Base-by-base conservation (phyloP, 768 basidiomycete species). In the Rhodotorula babjevae region DNA sequence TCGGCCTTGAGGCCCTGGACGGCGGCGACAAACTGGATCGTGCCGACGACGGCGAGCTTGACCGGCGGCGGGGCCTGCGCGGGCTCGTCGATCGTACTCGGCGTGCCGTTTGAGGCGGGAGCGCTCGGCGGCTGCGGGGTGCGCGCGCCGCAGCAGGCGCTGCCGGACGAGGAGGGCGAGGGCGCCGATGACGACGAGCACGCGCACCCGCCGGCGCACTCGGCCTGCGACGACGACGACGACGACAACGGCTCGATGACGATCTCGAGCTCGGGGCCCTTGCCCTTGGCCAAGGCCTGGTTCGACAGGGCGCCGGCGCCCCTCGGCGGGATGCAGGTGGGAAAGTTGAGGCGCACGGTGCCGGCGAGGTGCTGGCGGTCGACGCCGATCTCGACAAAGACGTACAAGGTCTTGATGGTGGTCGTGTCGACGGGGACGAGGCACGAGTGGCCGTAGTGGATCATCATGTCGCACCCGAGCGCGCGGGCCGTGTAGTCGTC, bases 361-460 rank as follows among this genome's bases (percentile, higher is more conserved):
- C 92, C 86, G 7, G 84, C 83, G 46, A 98, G 86, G 81, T 99
- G 96, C 0, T 81, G 74, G 0, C 90, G 87, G 81, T 99, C 96
- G 78, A 99, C 92, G 23, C 87, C 85, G 73, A 99, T 98, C 81
- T 99, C 96, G 36, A 99, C 96, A 78, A 99, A 99, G 67, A 99
- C 86, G 79, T 99, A 99, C 29, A 99, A 87, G 0, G 95, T 97
- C 79, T 92, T 96, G 80, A 98, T 90, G 7, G 86, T 86, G 0
- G 93, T 97, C 75, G 92, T 89, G 78, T 94, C 91, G 81, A 97
- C 92, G 0, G 96, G 96, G 12, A 99, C 96, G 61, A 99, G 86
- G 83, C 96, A 99, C 72, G 91, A 93, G 81, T 98, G 96, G 0
- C 96, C 96, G 80, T 99, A 99, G 80, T 99, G 96, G 1, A 99